Evolutionary conservation across 257 asterid species (phyloP).

Genomic region (Nicotiana obtusifolia): DNA sequence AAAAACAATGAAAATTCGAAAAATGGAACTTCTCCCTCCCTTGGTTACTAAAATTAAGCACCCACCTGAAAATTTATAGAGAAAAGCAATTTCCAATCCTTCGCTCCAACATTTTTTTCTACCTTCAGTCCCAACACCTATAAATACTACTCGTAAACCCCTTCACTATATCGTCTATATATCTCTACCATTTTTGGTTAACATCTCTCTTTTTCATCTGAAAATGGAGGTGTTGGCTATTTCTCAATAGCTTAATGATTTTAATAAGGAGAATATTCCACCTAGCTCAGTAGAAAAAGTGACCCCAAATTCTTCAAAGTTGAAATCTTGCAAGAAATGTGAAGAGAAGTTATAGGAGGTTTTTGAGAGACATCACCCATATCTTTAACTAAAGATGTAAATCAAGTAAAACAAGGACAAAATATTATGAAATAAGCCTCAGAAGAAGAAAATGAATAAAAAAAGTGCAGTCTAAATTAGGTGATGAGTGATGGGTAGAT

Average conservation of each 20-base stretch:
- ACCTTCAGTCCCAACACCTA: background rate
- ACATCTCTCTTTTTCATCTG: background rate
- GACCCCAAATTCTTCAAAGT: constrained; percentile 3
- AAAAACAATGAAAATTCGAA: no score
- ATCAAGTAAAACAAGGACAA: no score
- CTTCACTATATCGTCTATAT: background rate
- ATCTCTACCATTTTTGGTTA: background rate
- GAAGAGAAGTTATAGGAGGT: constrained; percentile 23
- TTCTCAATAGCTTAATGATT: background rate
- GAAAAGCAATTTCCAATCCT: background rate
- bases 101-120: constrained; percentile 18
- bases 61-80: background rate
- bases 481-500: no score
- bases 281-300: constrained; percentile 6
- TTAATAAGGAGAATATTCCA: constrained; percentile 41
- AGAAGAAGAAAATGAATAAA: no score
- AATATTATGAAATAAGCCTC: no score
- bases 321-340: background rate
- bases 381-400: background rate
- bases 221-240: background rate
- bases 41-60: background rate
- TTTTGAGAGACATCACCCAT: constrained; percentile 38
- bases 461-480: no score
- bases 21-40: background rate
- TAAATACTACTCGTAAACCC: background rate